Conservation (phyloP, 345 rosid species). For the Limnanthes douglasii region DNA sequence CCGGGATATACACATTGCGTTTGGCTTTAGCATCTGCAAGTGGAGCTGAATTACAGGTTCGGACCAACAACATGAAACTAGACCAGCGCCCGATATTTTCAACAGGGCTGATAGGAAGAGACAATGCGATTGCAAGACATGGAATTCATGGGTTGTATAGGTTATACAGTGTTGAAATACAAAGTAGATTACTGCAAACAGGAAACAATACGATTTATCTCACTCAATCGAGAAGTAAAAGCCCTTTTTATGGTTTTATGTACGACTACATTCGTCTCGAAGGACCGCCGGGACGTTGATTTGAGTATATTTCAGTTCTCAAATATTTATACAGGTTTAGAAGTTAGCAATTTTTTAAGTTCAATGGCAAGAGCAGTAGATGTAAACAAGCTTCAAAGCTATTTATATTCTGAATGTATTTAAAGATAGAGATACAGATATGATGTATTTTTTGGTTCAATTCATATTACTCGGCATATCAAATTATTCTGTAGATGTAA, state of each 20-base stretch:
- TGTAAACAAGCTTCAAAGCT: too few species aligned
- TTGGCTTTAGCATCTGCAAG: slow-evolving; percentile 70
- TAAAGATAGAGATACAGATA: not conserved
- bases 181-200: slow-evolving; percentile 17
- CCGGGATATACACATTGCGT: slow-evolving; percentile 47
- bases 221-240: slow-evolving; percentile 26
- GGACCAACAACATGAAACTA: slow-evolving; percentile 15
- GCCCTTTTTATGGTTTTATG: slow-evolving; percentile 50
- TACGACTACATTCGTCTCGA: slow-evolving; percentile 81
- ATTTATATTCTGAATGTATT: not conserved
- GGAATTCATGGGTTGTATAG: slow-evolving; percentile 32
- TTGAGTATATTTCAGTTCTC: not conserved
- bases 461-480: too few species aligned
- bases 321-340: not conserved
- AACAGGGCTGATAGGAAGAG: slow-evolving; percentile 13
- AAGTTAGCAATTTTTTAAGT: not conserved
- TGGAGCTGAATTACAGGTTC: slow-evolving; percentile 43
- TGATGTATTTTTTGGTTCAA: not conserved
- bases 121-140: slow-evolving; percentile 19
- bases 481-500: too few species aligned
- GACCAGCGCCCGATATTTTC: slow-evolving; percentile 9
- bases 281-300: slow-evolving; percentile 19
- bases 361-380: too few species aligned
- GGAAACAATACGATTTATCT: slow-evolving; percentile 52
- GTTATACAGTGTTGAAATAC: slow-evolving; percentile 37